These are phyloP conservation scores for Ammopiptanthus mongolicus DNA, from an alignment of 306 rosid genomes.

Conservation along the genomic window DNA sequence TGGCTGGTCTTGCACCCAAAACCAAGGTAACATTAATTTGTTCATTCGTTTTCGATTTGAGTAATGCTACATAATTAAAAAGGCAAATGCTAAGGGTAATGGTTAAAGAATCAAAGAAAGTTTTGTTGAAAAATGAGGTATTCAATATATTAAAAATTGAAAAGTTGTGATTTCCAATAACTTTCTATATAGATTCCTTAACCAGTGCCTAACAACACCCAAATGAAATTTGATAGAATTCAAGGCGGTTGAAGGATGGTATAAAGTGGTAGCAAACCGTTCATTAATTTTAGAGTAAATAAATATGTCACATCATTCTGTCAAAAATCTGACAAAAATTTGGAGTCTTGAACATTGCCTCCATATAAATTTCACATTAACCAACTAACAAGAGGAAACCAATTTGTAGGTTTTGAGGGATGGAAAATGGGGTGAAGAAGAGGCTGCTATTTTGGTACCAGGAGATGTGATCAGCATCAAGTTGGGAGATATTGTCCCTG, in stretches of 20 bases:
- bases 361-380: neutral
- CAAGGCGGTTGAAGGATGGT: neutral
- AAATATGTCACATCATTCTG: neutral
- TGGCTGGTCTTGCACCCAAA: slow-evolving; percentile 96
- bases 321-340: too few relatives aligned
- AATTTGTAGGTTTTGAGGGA: slow-evolving; percentile 56
- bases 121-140: too few relatives aligned
- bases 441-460: slow-evolving; percentile 73
- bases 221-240: neutral
- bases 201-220: too few relatives aligned
- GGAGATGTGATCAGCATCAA: slow-evolving; percentile 86
- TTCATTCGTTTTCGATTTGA: neutral
- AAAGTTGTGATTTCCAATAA: too few relatives aligned
- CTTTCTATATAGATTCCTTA: too few relatives aligned
- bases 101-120: too few relatives aligned
- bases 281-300: neutral
- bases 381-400: neutral
- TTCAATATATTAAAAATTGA: too few relatives aligned
- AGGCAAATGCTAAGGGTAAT: too few relatives aligned
- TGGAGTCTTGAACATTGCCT: neutral
- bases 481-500: slow-evolving; percentile 85
- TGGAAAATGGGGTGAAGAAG: slow-evolving; percentile 74
- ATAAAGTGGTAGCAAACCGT: neutral
- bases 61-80: neutral
- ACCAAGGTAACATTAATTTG: slow-evolving; percentile 50